Evolutionary conservation across 1,284 basidiomycete species (phyloP).

Genomic region (Kalmanozyma brasiliensis): DNA sequence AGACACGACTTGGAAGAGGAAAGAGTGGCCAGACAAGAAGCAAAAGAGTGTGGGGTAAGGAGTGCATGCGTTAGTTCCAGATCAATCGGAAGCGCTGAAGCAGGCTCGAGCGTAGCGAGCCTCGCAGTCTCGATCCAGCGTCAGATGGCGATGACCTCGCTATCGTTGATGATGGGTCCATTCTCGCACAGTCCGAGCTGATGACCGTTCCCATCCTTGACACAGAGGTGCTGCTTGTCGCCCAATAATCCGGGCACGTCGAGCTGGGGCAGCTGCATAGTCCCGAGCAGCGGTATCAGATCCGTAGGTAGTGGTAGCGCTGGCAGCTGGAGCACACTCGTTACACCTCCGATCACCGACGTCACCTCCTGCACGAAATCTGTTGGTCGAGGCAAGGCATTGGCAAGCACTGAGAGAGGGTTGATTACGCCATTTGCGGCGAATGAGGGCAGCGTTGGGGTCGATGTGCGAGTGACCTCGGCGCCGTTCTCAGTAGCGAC

Average conservation of each 20-base stretch:
- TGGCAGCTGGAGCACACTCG: conserved; percentile 19
- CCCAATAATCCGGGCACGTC: conserved; percentile 30
- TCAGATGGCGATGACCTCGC: conserved; percentile 23
- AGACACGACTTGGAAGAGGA: too few relatives aligned
- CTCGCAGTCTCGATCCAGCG: not conserved
- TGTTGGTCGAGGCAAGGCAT: conserved; percentile 21
- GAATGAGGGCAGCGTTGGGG: conserved; percentile 6
- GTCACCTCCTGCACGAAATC: conserved; percentile 24
- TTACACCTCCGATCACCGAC: conserved; percentile 25
- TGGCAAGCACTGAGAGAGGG: conserved; percentile 24
- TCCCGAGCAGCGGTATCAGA: conserved; percentile 27
- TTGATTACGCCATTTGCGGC: conserved; percentile 33
- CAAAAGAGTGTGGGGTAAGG: not conserved
- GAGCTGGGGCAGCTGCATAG: conserved; percentile 25
- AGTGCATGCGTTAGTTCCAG: too few relatives aligned
- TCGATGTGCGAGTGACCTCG: conserved; percentile 27
- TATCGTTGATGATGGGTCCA: conserved; percentile 34
- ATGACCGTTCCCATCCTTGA: conserved; percentile 32
- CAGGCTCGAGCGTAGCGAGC: too few relatives aligned
- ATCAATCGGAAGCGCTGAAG: too few relatives aligned
- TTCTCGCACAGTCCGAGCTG: conserved; percentile 24
- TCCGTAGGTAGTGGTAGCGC: conserved; percentile 20
- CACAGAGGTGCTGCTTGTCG: conserved; percentile 24
- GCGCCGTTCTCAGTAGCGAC: conserved; percentile 22
- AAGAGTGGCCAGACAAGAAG: too few relatives aligned